A percentile compares a stretch with the other conserved stretches of the same genome.
Conservation (phyloP, 352 stramenopile genomes). For the Globisporangium barbulae region DNA sequence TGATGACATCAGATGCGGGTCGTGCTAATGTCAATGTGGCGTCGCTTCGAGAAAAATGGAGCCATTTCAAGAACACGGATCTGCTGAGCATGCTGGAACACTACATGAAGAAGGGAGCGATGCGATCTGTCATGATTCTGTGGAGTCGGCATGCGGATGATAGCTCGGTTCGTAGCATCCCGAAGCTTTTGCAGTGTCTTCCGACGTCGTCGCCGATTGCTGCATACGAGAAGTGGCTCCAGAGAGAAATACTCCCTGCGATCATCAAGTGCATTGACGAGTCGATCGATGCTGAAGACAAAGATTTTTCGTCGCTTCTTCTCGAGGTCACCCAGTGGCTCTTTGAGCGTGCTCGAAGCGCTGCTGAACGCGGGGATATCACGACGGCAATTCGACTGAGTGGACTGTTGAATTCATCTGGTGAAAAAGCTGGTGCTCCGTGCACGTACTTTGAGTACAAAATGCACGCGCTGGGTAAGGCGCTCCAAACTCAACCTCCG, state of each 20-base stretch:
- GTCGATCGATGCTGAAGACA: not conserved
- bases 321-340: constrained; percentile 30
- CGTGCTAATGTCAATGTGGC: not conserved
- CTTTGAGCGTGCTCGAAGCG: constrained; percentile 24
- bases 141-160: constrained; percentile 52
- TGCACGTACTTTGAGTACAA: constrained; percentile 28
- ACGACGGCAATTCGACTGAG: constrained; percentile 32
- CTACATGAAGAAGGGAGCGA: constrained; percentile 49
- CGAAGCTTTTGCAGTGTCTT: constrained; percentile 31
- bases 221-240: constrained; percentile 52
- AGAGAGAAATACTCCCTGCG: constrained; percentile 44
- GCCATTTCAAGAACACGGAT: constrained; percentile 30
- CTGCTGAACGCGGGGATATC: constrained; percentile 27
- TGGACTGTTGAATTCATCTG: constrained; percentile 21
- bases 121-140: constrained; percentile 46
- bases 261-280: constrained; percentile 31
- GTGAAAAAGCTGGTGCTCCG: not conserved
- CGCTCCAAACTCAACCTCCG: not conserved
- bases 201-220: constrained; percentile 39
- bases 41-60: constrained; percentile 27
- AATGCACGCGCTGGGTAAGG: constrained; percentile 9
- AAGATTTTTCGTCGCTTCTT: constrained; percentile 13
- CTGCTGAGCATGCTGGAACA: constrained; percentile 34
- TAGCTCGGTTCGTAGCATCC: constrained; percentile 30
- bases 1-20: constrained; percentile 25